A percentile compares a stretch with the other conserved stretches of the same genome.
Conservation (phyloP, 2,329 filamentous ascomycete genomes). For the Hymenotorrendiella dingleyae region DNA sequence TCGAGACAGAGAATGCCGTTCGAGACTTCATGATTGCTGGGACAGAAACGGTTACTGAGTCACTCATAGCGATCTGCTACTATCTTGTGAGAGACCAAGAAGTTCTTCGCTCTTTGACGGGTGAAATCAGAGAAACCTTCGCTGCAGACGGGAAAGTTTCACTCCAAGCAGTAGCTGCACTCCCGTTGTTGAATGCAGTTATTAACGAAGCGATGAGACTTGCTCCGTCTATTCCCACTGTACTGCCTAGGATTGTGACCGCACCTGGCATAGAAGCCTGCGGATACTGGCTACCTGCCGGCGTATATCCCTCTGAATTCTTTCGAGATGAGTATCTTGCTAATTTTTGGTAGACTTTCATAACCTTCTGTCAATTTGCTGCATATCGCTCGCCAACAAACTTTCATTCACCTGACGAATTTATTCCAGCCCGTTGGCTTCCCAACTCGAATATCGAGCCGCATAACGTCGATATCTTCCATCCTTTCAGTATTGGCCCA, state of each 20-base stretch:
- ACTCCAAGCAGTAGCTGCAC: background rate
- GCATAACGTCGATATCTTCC: background rate
- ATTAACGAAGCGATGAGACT: background rate
- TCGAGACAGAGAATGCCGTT: background rate
- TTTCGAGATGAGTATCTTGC: background rate
- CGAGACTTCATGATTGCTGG: background rate
- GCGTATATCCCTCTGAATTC: background rate
- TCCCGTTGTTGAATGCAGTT: background rate
- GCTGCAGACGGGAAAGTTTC: background rate
- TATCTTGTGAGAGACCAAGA: background rate
- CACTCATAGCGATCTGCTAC: background rate
- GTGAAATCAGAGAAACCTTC: background rate
- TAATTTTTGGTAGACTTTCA: background rate
- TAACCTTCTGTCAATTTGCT: background rate
- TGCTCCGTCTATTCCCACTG: background rate
- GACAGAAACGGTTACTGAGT: background rate
- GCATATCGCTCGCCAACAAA: background rate
- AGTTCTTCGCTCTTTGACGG: background rate
- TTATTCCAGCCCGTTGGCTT: background rate
- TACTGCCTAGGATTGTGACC: background rate
- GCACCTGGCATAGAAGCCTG: background rate
- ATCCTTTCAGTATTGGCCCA: background rate
- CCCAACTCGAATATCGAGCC: background rate
- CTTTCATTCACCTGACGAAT: background rate
- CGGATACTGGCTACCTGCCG: background rate